Evolutionary conservation across 2,329 filamentous ascomycete species (phyloP), one percentile per base, ranked within the genome.

Genomic region (Calonectria montana): DNA sequence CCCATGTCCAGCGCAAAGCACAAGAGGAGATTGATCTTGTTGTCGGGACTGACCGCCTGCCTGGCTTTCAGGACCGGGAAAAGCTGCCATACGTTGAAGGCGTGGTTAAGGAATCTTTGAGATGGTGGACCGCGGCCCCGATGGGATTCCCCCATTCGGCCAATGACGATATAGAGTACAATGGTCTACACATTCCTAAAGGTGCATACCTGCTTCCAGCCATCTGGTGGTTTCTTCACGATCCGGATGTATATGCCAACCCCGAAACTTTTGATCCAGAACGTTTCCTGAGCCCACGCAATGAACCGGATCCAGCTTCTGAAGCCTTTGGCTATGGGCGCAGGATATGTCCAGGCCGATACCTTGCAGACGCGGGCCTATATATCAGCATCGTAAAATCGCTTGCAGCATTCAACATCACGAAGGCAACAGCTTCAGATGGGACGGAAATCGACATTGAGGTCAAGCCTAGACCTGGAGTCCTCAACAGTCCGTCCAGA

Each of bases 21-120:
- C 87, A 88, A 75, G 83, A 84, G 23, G 88, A 91, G 75, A 82
- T 91, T 4, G 88, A 90, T 73, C 78, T 81, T 1, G 84, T 90
- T 1, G 82, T 91, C 3, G 89, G 89, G 2, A 74, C 80, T 0
- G 67, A 82, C 15, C 83, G 89, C 2, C 82, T 85, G 9, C 89
- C 89, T 0, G 80, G 77, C 21, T 87, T 86, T 78, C 83, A 86
- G 39, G 89, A 91, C 75, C 82, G 84, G 27, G 79, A 82, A 0
- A 79, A 82, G 3, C 77, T 91, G 12, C 88, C 88, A 0, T 91
- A 91, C 75, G 78, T 91, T 43, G 83, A 85, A 23, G 87, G 87
- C 1, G 83, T 89, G 13, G 84, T 90, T 27, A 90, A 90, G 71
- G 90, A 92, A 72, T 90, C 2, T 91, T 90, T 88, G n/a, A 45